Base-by-base conservation (phyloP, 2,329 filamentous ascomycete genomes). In the Lasiodiplodia theobromae region DNA sequence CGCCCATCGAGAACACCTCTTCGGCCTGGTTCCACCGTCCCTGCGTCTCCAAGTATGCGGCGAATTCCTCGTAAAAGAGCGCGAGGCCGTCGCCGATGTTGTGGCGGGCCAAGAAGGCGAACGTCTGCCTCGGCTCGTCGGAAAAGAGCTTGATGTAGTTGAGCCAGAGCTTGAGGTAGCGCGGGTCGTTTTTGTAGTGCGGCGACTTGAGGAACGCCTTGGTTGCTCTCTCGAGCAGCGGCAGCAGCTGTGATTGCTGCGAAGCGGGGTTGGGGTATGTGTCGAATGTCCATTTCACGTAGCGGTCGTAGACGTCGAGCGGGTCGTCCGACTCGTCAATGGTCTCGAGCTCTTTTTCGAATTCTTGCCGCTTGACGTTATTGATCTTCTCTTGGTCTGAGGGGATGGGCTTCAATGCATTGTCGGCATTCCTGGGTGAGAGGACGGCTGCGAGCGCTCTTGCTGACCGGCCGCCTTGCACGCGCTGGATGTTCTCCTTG, bases 401-500 rank as follows among this genome's bases (percentile, higher is more conserved):
- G 89, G 82, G 82, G 54, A 81, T 80, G 0, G 76, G 70, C n/a
- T 82, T 70, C 74, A 80, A 62, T 57, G 87, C 81, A 51, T 86
- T 84, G 51, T 87, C 72, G 18, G 75, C 76, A 8, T 79, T 70
- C 37, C 77, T 85, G 67, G 92, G 85, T 70, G 94, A 91, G 86
- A 93, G 94, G 38, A 93, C 88, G 67, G 94, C 88, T 37, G 91
- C 94, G 64, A 99, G 90, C 66, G 96, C 94, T 82, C 90, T 92
- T 56, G 95, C 96, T 51, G 95, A 98, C 72, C 96, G 86, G 40
- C 91, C 96, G 71, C 93, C 92, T 18, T 95, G 94, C 14, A 99
- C 86, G 25, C 94, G 90, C 80, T 97, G 94, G 68, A 99, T 97
- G 81, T 99, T 99, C 83, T 99, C 96, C 82, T 99, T 99, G 75